Base-by-base conservation (phyloP, 305 asterid species). In the Galium porrigens region DNA sequence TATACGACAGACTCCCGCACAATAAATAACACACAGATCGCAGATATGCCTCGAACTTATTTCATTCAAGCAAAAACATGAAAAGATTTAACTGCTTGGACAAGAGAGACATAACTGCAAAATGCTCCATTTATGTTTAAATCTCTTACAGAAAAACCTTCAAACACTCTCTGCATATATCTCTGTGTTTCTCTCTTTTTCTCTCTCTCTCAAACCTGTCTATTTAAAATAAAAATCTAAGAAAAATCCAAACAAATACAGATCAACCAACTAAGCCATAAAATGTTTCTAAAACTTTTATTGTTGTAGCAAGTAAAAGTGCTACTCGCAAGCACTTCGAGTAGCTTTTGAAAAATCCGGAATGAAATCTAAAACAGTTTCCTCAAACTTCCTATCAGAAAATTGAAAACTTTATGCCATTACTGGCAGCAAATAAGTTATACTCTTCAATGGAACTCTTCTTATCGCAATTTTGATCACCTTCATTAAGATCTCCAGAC, bases 401-500 rank as follows among this genome's bases (percentile, higher is more conserved):
- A 80, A 94, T 74, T 0, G 96, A 83, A 81, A 94, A 94, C 76
- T 82, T 73, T 36, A 94, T 84, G 66, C 94, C 96, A 63, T 89
- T 87, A 63, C 84, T 85, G 48, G 91, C 81, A 20, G 89, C 95
- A 83, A 94, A 94, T 78, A 88, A 78, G 79, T 89, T 94, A 76
- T 90, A 87, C 76, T 94, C 95, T 83, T 84, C 94, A 10, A 84
- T 17, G 25, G 86, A 74, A 65, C 80, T 88, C 73, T 83, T 85
- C 81, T 78, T 77, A 63, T 77, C 68, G 84, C 83, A 73, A 52
- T 72, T 73, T 56, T 62, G 70, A 73, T 70, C 82, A 4, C 65
- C 81, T 52, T 69, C 83, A 37, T 64, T 64, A 61, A 60, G 58
- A 71, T 68, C 76, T 6, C 70, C 72, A 25, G 79, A 58, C 74